Evolutionary conservation across 1,284 basidiomycete genomes (phyloP).

Genomic region (Earliella scabrosa): DNA sequence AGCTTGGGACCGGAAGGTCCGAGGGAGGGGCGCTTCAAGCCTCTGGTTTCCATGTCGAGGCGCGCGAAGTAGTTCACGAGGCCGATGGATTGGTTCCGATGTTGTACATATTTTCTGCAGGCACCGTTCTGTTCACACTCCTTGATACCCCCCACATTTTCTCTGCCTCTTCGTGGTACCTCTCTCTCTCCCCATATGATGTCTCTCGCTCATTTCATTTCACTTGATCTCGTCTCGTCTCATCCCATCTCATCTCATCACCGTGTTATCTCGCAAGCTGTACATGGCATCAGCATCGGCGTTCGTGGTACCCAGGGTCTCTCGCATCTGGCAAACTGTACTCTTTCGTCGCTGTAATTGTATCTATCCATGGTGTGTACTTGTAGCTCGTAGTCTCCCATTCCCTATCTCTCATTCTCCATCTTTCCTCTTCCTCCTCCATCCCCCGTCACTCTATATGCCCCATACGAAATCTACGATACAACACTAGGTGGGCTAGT

Average conservation of each 20-base stretch:
- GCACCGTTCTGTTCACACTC: neutral
- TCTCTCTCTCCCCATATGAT: neutral
- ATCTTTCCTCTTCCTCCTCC: too few relatives aligned
- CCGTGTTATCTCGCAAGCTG: neutral
- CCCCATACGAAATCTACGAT: neutral
- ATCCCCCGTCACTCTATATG: neutral
- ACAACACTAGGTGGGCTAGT: neutral
- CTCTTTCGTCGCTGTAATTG: slow-evolving; percentile 4
- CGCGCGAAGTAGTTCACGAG: slow-evolving; percentile 1
- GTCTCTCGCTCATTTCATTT: neutral
- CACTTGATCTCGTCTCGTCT: neutral
- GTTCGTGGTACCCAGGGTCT: neutral
- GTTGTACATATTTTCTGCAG: neutral
- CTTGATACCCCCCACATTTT: neutral
- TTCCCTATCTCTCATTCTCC: neutral
- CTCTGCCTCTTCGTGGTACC: neutral
- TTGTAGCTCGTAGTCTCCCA: neutral
- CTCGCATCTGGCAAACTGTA: neutral
- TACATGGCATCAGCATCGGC: neutral
- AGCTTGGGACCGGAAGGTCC: slow-evolving; percentile 16
- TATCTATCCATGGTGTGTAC: neutral
- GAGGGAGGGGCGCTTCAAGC: slow-evolving; percentile 1
- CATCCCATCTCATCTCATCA: neutral
- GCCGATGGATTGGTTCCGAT: too few relatives aligned
- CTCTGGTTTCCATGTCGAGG: neutral